Conservation (phyloP, 768 basidiomycete genomes). For the Tubosaeta sp. region DNA sequence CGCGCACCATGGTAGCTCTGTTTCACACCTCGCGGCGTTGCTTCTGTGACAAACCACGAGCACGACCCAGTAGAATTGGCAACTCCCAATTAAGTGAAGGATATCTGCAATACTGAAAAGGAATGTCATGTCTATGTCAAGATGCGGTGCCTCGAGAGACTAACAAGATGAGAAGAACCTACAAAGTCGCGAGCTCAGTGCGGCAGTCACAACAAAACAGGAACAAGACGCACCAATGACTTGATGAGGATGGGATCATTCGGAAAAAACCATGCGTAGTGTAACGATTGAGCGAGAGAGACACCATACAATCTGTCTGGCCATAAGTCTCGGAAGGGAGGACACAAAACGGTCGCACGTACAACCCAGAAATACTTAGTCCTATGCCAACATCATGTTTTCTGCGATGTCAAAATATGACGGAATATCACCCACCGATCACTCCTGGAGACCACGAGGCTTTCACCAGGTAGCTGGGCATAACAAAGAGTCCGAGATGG, state of each 20-base stretch:
- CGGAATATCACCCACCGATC: slow-evolving; percentile 4
- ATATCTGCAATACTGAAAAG: slow-evolving; percentile 6
- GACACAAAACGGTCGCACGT: background rate
- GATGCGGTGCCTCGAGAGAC: background rate
- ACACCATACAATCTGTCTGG: slow-evolving; percentile 8
- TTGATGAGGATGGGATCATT: slow-evolving; percentile 5
- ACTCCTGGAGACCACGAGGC: slow-evolving; percentile 10
- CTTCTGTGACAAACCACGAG: slow-evolving; percentile 6
- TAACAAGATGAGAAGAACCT: slow-evolving; percentile 13
- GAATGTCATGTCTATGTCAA: background rate
- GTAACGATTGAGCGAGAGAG: slow-evolving; percentile 1
- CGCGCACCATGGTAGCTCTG: slow-evolving; percentile 8
- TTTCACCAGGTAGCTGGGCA: slow-evolving; percentile 3
- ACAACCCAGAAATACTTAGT: slow-evolving; percentile 1
- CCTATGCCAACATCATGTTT: background rate
- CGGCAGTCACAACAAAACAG: background rate
- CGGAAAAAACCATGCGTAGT: slow-evolving; percentile 7
- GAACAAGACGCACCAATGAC: slow-evolving; percentile 4
- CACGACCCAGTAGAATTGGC: slow-evolving; percentile 3
- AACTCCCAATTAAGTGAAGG: slow-evolving; percentile 1
- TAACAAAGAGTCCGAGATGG: background rate
- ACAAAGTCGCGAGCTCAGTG: background rate
- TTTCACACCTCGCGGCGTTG: background rate
- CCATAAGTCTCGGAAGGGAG: background rate
- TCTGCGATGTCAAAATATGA: background rate